phyloP scores from a whole-genome alignment of 2,329 filamentous ascomycete genomes.

The Bipolaris zeicola region DNA sequence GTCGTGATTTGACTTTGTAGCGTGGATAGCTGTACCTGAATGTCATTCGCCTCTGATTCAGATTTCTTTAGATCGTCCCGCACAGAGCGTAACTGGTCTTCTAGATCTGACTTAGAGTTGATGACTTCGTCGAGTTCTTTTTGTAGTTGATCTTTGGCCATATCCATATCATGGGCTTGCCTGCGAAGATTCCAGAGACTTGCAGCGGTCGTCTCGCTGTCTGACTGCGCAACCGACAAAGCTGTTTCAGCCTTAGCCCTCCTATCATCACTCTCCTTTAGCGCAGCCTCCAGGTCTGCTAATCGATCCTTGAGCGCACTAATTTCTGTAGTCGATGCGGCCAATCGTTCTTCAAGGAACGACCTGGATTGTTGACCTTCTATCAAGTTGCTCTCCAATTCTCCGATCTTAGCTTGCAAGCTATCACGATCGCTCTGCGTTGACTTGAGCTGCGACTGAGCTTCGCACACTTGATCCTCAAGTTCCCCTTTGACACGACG shows the following conservation, averaged over 20 bases:
- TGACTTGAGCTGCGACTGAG: constrained; percentile 9
- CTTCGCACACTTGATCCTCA: constrained; percentile 13
- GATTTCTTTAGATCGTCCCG: constrained; percentile 16
- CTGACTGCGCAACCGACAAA: constrained; percentile 10
- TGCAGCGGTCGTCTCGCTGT: constrained; percentile 16
- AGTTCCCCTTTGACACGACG: constrained; percentile 15
- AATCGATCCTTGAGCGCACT: constrained; percentile 15
- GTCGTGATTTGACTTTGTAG: constrained; percentile 24
- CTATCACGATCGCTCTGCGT: constrained; percentile 10
- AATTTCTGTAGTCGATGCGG: constrained; percentile 15
- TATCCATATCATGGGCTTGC: constrained; percentile 9
- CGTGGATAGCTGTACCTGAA: constrained; percentile 19
- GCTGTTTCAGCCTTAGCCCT: constrained; percentile 15
- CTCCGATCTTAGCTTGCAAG: constrained; percentile 11
- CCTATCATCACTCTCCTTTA: constrained; percentile 10
- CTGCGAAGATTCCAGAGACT: constrained; percentile 18
- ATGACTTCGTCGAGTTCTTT: constrained; percentile 10
- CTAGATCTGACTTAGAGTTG: constrained; percentile 8
- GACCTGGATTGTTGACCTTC: constrained; percentile 9
- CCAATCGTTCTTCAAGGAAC: constrained; percentile 15
- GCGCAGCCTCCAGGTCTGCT: constrained; percentile 20
- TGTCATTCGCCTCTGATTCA: constrained; percentile 15
- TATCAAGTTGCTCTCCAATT: constrained; percentile 16
- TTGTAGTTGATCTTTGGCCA: constrained; percentile 15
- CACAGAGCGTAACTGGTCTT: constrained; percentile 14